Conservation (phyloP, 352 stramenopile genomes). For the Elongisporangium prolatum region DNA sequence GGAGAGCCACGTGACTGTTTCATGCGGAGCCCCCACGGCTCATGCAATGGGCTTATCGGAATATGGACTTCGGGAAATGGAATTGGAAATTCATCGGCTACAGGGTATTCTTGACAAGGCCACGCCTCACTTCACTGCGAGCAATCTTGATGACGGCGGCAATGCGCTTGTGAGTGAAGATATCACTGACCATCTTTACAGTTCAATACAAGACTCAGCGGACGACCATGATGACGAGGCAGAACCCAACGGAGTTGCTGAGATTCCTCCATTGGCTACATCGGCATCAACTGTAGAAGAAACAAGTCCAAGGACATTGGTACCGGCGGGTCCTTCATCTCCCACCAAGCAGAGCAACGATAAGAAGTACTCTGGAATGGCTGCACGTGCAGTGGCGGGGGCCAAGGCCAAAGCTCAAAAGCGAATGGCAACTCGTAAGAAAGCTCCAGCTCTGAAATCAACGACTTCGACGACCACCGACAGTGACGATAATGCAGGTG, state of each 20-base stretch:
- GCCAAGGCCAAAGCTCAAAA: slow-evolving; percentile 43
- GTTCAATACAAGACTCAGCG: slow-evolving; percentile 38
- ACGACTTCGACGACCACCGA: slow-evolving; percentile 4
- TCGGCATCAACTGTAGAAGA: not conserved
- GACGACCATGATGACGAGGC: slow-evolving; percentile 27
- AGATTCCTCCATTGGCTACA: not conserved
- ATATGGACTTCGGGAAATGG: slow-evolving; percentile 77
- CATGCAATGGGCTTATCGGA: slow-evolving; percentile 76
- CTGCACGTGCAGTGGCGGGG: slow-evolving; percentile 47
- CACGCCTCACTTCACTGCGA: slow-evolving; percentile 30
- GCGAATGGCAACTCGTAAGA: slow-evolving; percentile 30
- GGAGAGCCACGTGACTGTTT: slow-evolving; percentile 70
- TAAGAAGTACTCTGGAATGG: slow-evolving; percentile 59
- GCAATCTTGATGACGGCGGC: slow-evolving; percentile 18
- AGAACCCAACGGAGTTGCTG: not conserved
- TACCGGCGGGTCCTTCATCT: not conserved
- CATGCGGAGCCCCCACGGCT: slow-evolving; percentile 75
- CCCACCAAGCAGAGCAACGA: slow-evolving; percentile 15
- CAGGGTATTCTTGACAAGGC: slow-evolving; percentile 60
- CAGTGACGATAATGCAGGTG: slow-evolving; percentile 27
- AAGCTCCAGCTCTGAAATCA: slow-evolving; percentile 9
- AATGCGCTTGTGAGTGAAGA: slow-evolving; percentile 46
- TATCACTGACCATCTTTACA: slow-evolving; percentile 40
- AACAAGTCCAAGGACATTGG: not conserved
- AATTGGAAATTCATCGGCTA: slow-evolving; percentile 70